phyloP scores from a whole-genome alignment of 2,329 filamentous ascomycete genomes.

The Alternaria arbusti region DNA sequence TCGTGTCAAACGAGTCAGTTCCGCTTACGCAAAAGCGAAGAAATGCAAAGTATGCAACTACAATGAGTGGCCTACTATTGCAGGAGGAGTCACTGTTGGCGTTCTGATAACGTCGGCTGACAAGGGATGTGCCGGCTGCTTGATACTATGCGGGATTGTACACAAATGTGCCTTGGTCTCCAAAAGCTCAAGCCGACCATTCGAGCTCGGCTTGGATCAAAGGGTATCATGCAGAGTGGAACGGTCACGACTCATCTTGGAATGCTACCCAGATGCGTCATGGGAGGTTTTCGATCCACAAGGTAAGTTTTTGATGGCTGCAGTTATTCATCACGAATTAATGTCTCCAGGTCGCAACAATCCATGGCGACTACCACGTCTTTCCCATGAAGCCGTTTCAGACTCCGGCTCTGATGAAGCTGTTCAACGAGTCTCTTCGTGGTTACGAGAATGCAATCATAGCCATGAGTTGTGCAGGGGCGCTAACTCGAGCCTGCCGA shows the following conservation, averaged over 20 bases:
- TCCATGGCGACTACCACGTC: not conserved
- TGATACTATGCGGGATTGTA: not conserved
- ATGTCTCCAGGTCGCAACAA: not conserved
- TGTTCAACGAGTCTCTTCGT: not conserved
- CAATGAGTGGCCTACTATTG: not conserved
- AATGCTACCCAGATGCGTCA: not conserved
- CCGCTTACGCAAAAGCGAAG: constrained; percentile 3
- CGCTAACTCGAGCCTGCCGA: not conserved
- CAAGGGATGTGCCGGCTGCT: constrained; percentile 7
- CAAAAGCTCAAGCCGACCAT: not conserved
- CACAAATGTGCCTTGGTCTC: not conserved
- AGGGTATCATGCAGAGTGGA: not conserved
- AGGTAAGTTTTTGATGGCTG: not conserved
- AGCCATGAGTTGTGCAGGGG: not conserved
- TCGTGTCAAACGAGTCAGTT: not conserved
- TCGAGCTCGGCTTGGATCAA: not conserved
- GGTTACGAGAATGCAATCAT: not conserved
- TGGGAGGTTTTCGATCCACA: not conserved
- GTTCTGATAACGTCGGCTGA: not conserved
- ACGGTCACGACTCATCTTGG: not conserved
- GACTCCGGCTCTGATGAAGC: not conserved
- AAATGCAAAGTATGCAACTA: not conserved
- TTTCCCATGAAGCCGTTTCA: not conserved
- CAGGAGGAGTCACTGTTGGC: not conserved
- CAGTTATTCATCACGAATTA: not conserved